A percentile compares a stretch with the other conserved stretches of the same genome.
Evolutionary conservation across 2,329 filamentous ascomycete genomes (phyloP).

Genomic region (Microdochium bolleyi): DNA sequence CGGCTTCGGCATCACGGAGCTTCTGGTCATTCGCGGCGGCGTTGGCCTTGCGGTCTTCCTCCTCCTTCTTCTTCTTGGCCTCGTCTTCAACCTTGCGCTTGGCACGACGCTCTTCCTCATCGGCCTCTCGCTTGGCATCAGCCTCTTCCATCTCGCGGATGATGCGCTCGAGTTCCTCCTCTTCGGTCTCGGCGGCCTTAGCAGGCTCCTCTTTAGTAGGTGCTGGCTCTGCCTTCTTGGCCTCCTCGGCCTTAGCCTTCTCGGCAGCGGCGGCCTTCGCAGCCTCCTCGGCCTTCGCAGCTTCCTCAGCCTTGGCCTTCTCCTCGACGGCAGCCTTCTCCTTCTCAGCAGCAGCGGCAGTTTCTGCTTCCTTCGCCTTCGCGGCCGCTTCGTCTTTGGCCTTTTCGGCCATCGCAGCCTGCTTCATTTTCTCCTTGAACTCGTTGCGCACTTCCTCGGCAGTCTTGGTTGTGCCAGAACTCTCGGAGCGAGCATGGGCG

Average conservation of each 20-base stretch:
- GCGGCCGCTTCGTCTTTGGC: slow-evolving; percentile 37
- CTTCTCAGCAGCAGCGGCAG: slow-evolving; percentile 18
- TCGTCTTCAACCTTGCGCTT: slow-evolving; percentile 35
- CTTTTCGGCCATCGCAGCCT: slow-evolving; percentile 38
- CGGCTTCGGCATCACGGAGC: slow-evolving; percentile 64
- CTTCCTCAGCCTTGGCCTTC: slow-evolving; percentile 13
- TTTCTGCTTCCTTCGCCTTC: slow-evolving; percentile 23
- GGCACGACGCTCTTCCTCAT: slow-evolving; percentile 33
- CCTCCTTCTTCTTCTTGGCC: slow-evolving; percentile 31
- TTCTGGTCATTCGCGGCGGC: slow-evolving; percentile 54
- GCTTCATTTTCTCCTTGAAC: slow-evolving; percentile 71
- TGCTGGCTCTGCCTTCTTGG: slow-evolving; percentile 16
- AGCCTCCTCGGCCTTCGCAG: slow-evolving; percentile 15
- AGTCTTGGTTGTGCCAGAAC: slow-evolving; percentile 59
- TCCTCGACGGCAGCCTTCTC: slow-evolving; percentile 18
- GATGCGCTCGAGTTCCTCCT: slow-evolving; percentile 51
- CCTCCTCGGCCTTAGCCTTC: slow-evolving; percentile 19
- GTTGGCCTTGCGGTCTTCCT: slow-evolving; percentile 32
- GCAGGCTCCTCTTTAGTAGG: slow-evolving; percentile 6
- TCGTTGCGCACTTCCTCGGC: slow-evolving; percentile 77
- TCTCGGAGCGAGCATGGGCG: slow-evolving; percentile 65
- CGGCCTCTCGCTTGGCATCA: slow-evolving; percentile 40
- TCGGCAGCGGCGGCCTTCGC: slow-evolving; percentile 21
- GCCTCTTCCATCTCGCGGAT: slow-evolving; percentile 55
- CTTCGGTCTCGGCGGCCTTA: slow-evolving; percentile 37